phyloP scores from a whole-genome alignment of 2,329 filamentous ascomycete species.

The Sclerotinia trifoliorum region DNA sequence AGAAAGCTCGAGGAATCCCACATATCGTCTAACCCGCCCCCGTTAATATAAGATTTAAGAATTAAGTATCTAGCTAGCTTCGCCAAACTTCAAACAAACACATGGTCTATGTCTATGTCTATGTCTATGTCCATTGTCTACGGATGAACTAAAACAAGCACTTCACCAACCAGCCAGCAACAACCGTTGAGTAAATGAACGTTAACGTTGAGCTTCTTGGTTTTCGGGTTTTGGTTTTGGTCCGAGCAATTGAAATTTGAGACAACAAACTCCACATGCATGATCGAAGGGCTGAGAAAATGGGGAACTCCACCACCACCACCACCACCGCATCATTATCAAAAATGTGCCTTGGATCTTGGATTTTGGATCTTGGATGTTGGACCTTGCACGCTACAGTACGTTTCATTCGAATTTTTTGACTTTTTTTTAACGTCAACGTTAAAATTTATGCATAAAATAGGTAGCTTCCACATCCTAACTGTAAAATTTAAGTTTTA shows the following conservation, averaged over 20 bases:
- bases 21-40: background rate
- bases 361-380: background rate
- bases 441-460: conserved; percentile 11
- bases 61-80: background rate
- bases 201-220: background rate
- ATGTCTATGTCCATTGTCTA: background rate
- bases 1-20: background rate
- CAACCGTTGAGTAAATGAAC: background rate
- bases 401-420: too few species aligned
- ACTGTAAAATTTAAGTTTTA: too few species aligned
- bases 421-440: background rate
- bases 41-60: background rate
- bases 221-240: background rate
- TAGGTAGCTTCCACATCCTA: background rate
- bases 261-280: conserved; percentile 7
- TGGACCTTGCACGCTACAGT: background rate
- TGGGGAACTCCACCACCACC: background rate
- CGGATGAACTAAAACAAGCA: background rate
- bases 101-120: too few species aligned
- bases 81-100: background rate
- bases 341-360: background rate
- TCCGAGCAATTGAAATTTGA: conserved; percentile 3
- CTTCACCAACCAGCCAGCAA: background rate
- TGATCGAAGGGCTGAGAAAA: conserved; percentile 13
- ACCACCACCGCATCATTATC: background rate